phyloP scores from a whole-genome alignment of 805 yeast species.

The Candida oleophila region DNA sequence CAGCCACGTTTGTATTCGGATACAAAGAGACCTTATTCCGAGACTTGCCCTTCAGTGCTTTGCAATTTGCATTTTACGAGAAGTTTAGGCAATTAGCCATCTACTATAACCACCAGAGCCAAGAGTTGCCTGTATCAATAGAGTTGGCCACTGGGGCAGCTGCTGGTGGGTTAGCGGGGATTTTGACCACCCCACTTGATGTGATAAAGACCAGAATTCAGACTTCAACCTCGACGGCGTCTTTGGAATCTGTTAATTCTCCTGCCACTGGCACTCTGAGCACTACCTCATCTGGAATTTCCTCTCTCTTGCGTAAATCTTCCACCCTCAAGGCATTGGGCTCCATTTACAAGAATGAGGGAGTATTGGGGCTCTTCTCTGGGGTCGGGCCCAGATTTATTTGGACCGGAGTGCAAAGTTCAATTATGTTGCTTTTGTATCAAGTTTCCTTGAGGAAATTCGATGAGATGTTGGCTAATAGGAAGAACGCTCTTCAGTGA shows the following conservation, averaged over 20 bases:
- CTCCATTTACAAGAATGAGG: slow-evolving; percentile 66
- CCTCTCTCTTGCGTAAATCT: slow-evolving; percentile 13
- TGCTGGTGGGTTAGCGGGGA: slow-evolving; percentile 93
- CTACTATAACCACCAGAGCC: slow-evolving; percentile 23
- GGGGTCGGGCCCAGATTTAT: slow-evolving; percentile 97
- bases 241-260: background rate
- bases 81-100: slow-evolving; percentile 66
- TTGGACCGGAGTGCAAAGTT: slow-evolving; percentile 95
- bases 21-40: slow-evolving; percentile 91
- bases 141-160: slow-evolving; percentile 90
- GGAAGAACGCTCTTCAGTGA: background rate
- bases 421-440: slow-evolving; percentile 87
- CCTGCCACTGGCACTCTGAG: background rate
- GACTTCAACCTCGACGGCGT: slow-evolving; percentile 62
- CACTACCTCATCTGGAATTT: slow-evolving; percentile 15
- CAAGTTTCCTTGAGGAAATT: slow-evolving; percentile 69
- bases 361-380: slow-evolving; percentile 74
- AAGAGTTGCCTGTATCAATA: slow-evolving; percentile 51
- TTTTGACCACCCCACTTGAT: slow-evolving; percentile 85
- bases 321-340: slow-evolving; percentile 33
- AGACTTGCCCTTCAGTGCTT: slow-evolving; percentile 93
- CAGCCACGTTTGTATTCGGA: slow-evolving; percentile 76
- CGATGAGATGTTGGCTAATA: slow-evolving; percentile 22
- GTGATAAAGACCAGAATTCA: slow-evolving; percentile 92
- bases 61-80: slow-evolving; percentile 95